Base-by-base conservation (phyloP, 2,329 filamentous ascomycete genomes). In the Alternaria dauci region DNA sequence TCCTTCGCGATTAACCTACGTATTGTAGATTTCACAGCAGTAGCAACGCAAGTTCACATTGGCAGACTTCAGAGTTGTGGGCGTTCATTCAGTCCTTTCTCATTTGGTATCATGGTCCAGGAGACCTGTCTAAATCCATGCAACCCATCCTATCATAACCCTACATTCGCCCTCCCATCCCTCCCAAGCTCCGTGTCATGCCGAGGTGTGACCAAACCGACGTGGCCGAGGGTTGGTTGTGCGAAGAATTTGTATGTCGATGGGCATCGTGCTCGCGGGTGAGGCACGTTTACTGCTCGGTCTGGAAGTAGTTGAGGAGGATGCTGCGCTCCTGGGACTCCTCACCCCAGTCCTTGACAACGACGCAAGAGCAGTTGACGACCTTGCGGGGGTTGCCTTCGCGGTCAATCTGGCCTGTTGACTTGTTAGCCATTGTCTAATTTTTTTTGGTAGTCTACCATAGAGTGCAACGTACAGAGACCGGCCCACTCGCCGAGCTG, bases 261-360 rank as follows among this genome's bases (percentile, higher is more conserved):
- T 41, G 55, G 47, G 61, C 58, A 52, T 50, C 61, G 50, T 53
- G 39, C 36, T 50, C 59, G 52, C 23, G 43, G 14, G 18, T 18
- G 55, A 54, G 62, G 63, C 57, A 68, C 67, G 62, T 75, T 73
- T 85, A 85, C 77, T 85, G 83, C 81, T 85, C 83, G 82, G 93
- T 97, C 88, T 97, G 92, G 94, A 99, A 98, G 92, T 99, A 99
- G 91, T 99, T 97, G 84, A 99, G 93, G 82, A 99, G 92, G 85
- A 98, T 93, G 80, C 90, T 93, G 81, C 95, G 94, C 90, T 99
- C 95, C 87, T 96, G 94, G 74, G 92, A 96, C 88, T 99, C 95
- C 89, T 98, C 95, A 89, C 95, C 95, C 95, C 95, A 99, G 85
- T 99, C 94, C 88, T 95, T 94, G 80, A 99, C 95, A 68, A 99